phyloP scores from a whole-genome alignment of 1,139 yeast species.

The Schwanniomyces etchellsii region DNA sequence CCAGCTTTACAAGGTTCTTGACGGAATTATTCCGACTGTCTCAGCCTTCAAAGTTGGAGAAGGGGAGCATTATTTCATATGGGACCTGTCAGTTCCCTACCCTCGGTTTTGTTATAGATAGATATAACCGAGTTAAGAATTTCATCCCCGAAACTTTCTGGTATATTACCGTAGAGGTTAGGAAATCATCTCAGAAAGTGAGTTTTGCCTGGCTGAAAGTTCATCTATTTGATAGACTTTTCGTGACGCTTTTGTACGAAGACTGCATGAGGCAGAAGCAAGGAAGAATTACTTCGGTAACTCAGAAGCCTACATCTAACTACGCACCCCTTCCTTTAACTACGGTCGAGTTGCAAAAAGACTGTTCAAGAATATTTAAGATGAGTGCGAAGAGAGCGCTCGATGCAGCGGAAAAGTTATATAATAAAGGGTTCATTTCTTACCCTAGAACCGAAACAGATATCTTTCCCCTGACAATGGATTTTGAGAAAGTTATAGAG shows the following conservation, averaged over 20 bases:
- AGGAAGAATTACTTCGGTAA: constrained; percentile 50
- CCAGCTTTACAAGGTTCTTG: constrained; percentile 77
- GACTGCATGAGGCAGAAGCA: constrained; percentile 44
- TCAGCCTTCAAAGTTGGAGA: constrained; percentile 9
- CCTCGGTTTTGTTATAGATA: constrained; percentile 92
- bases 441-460: constrained; percentile 99
- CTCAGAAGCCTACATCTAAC: constrained; percentile 62
- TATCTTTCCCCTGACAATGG: constrained; percentile 70
- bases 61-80: constrained; percentile 48
- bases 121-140: constrained; percentile 68
- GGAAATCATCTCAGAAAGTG: constrained; percentile 33
- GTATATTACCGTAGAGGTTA: constrained; percentile 54
- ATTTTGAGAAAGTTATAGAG: constrained; percentile 52
- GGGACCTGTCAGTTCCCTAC: constrained; percentile 99
- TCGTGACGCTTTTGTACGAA: constrained; percentile 60
- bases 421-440: constrained; percentile 80
- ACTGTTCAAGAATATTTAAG: constrained; percentile 69
- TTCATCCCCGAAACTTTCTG: constrained; percentile 80
- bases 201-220: constrained; percentile 63
- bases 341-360: constrained; percentile 91
- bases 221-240: constrained; percentile 67
- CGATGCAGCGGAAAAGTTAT: constrained; percentile 80
- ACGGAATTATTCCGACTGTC: constrained; percentile 43
- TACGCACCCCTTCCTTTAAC: constrained; percentile 88
- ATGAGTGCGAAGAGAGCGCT: constrained; percentile 79